A percentile compares a stretch with the other conserved stretches of the same genome.
Evolutionary conservation across 495 filamentous ascomycete species (phyloP).

Genomic region (Cairneyella variabilis): DNA sequence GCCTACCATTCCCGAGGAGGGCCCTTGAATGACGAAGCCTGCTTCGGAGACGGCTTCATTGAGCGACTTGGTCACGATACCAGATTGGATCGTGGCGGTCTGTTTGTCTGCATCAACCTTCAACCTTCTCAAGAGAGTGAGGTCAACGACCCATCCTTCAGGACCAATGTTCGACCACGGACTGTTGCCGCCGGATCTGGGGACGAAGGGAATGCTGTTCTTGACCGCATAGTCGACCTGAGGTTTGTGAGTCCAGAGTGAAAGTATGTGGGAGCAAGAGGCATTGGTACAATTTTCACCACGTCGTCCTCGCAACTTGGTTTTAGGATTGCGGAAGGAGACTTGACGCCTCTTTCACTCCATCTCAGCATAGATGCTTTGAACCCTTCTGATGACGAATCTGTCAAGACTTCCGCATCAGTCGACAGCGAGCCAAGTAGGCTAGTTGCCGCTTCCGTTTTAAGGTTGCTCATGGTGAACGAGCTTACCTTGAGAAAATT

Average conservation of each 20-base stretch:
- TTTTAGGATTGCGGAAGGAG: neutral
- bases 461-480: too few species aligned
- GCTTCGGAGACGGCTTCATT: conserved; percentile 19
- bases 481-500: too few species aligned
- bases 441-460: neutral
- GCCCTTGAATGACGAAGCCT: conserved; percentile 19
- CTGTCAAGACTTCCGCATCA: neutral
- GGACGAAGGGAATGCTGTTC: conserved; percentile 30
- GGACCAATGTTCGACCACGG: conserved; percentile 28
- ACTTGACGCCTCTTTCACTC: neutral
- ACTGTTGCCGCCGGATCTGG: conserved; percentile 32
- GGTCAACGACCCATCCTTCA: conserved; percentile 33
- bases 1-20: conserved; percentile 52
- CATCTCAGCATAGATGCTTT: neutral
- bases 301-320: neutral
- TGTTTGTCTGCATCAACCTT: conserved; percentile 19
- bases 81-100: conserved; percentile 25
- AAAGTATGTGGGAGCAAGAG: neutral
- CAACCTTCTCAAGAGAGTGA: conserved; percentile 26
- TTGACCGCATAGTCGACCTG: conserved; percentile 23
- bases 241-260: neutral
- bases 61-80: conserved; percentile 31
- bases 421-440: neutral
- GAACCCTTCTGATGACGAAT: neutral
- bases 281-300: neutral